phyloP scores from a whole-genome alignment of 257 asterid genomes.

The Cordia subcordata region DNA sequence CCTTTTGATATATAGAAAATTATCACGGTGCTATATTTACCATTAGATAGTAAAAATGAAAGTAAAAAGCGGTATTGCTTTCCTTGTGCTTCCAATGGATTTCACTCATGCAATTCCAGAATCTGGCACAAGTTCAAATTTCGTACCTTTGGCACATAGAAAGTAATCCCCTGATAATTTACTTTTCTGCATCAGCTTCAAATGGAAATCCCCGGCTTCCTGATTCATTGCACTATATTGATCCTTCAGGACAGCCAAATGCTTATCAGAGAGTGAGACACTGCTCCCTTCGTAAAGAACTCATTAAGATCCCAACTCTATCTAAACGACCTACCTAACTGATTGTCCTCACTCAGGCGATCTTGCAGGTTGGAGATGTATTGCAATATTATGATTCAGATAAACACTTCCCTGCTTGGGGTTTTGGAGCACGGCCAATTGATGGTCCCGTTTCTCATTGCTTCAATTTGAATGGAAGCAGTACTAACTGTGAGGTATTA shows the following conservation, averaged over 20 bases:
- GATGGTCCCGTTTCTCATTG: conserved; percentile 99
- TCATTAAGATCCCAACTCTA: conserved; percentile 9
- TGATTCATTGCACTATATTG: conserved; percentile 93
- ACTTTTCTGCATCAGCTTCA: conserved; percentile 63
- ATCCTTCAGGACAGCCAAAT: conserved; percentile 85
- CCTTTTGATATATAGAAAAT: too few relatives aligned
- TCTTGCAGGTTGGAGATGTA: conserved; percentile 83
- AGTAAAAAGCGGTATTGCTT: too few relatives aligned
- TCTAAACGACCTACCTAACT: conserved; percentile 18
- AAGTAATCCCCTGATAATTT: conserved; percentile 15
- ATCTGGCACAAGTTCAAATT: too few relatives aligned
- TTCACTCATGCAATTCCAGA: too few relatives aligned
- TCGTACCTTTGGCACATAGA: not conserved
- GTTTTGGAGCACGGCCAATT: conserved; percentile 97
- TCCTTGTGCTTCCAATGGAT: too few relatives aligned
- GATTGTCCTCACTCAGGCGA: conserved; percentile 53
- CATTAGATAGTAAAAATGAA: too few relatives aligned
- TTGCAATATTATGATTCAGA: conserved; percentile 88
- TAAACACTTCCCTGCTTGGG: conserved; percentile 94
- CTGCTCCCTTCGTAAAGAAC: conserved; percentile 15
- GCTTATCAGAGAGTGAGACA: conserved; percentile 89
- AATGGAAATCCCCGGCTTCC: conserved; percentile 98
- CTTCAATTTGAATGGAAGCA: conserved; percentile 95
- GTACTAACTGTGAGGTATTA: conserved; percentile 72
- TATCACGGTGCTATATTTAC: too few relatives aligned